phyloP scores from a whole-genome alignment of 257 asterid species.

The Cynanchum wilfordii region DNA sequence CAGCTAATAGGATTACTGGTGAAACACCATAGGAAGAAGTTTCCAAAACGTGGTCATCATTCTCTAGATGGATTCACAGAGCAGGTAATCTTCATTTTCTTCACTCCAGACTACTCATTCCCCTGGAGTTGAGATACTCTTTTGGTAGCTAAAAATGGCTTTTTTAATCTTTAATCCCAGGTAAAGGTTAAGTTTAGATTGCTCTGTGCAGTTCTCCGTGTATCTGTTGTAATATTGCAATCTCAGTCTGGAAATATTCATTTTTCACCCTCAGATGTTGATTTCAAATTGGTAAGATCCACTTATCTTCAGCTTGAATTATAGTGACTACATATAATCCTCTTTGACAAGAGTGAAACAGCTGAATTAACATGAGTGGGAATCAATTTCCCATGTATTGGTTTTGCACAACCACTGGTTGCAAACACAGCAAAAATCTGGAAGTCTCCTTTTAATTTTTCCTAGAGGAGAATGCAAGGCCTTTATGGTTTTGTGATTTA shows the following conservation, averaged over 20 bases:
- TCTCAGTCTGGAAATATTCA: constrained; percentile 28
- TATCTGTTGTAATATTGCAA: constrained; percentile 49
- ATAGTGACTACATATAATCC: not conserved
- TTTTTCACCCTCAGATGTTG: constrained; percentile 38
- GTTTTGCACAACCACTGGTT: too few relatives aligned
- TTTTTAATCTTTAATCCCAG: constrained; percentile 21
- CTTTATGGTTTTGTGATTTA: not conserved
- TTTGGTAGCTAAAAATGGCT: constrained; percentile 3
- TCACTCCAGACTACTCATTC: constrained; percentile 2
- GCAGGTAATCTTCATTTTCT: constrained; percentile 32
- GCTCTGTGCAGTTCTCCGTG: constrained; percentile 57
- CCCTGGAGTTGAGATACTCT: not conserved
- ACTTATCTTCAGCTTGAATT: constrained; percentile 6
- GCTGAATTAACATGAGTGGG: constrained; percentile 3
- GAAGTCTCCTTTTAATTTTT: not conserved
- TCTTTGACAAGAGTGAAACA: not conserved
- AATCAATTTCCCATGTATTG: too few relatives aligned
- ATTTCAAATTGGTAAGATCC: constrained; percentile 54
- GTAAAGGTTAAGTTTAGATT: constrained; percentile 52
- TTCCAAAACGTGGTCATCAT: constrained; percentile 37
- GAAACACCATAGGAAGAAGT: constrained; percentile 66
- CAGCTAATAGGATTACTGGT: constrained; percentile 73
- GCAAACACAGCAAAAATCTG: too few relatives aligned
- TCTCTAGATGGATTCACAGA: constrained; percentile 38
- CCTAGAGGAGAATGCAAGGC: not conserved